phyloP scores from a whole-genome alignment of 2,329 filamentous ascomycete genomes.

The Trichoderma sp. region DNA sequence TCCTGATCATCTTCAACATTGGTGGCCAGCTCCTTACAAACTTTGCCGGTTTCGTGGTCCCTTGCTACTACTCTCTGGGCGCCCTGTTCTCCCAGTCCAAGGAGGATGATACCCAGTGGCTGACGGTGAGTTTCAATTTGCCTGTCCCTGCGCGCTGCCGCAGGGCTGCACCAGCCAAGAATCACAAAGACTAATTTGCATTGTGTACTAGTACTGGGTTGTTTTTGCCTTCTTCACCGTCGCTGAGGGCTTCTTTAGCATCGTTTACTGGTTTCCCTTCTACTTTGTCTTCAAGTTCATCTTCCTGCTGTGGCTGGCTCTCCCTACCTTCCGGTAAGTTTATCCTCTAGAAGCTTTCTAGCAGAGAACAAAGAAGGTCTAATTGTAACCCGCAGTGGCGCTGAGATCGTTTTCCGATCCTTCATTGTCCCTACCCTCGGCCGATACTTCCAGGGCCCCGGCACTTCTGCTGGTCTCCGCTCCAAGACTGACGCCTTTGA shows the following conservation, averaged over 20 bases:
- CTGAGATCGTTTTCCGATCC: constrained; percentile 94
- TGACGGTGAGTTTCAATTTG: constrained; percentile 58
- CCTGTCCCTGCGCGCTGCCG: not conserved
- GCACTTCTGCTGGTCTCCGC: constrained; percentile 82
- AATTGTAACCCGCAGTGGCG: constrained; percentile 64
- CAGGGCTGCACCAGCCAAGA: not conserved
- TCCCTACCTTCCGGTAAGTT: constrained; percentile 87
- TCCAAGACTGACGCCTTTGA: constrained; percentile 80
- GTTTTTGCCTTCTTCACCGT: constrained; percentile 82
- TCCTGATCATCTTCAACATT: constrained; percentile 91
- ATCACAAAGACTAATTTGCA: constrained; percentile 38
- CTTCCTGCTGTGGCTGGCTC: constrained; percentile 95
- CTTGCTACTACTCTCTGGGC: constrained; percentile 79
- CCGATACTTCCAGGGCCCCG: constrained; percentile 76
- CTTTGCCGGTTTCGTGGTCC: constrained; percentile 78
- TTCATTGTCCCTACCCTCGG: constrained; percentile 89
- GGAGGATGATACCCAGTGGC: constrained; percentile 79
- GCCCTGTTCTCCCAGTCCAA: constrained; percentile 73
- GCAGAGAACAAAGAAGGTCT: not conserved
- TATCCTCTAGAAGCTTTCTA: not conserved
- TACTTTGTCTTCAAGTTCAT: constrained; percentile 99
- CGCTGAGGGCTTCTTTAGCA: constrained; percentile 77
- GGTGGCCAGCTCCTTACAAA: constrained; percentile 87
- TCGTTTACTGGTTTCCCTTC: constrained; percentile 96
- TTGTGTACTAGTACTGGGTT: constrained; percentile 72